Conservation (phyloP, 176 grass and related monocot species). For the sorghum (Sorghum bicolor) region DNA sequence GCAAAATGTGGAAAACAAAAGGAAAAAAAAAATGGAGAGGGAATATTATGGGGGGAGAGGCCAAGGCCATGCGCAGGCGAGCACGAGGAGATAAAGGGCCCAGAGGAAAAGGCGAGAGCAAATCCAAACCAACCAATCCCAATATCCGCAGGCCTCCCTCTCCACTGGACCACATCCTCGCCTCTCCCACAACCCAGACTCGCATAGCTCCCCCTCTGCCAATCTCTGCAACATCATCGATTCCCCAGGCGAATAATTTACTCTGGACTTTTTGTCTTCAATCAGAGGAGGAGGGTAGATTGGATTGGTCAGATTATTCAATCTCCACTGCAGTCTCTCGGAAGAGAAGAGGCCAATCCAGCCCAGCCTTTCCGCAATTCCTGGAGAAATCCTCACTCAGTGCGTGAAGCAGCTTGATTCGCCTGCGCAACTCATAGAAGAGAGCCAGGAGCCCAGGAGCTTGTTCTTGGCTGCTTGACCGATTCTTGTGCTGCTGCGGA, state of each 20-base stretch:
- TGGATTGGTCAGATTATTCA: constrained; percentile 27
- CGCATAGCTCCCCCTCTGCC: not conserved
- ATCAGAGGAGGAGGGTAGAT: not conserved
- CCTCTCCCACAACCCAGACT: constrained; percentile 5
- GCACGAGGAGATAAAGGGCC: constrained; percentile 44
- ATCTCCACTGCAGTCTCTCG: constrained; percentile 12
- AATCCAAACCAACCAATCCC: constrained; percentile 49
- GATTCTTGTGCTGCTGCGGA: constrained; percentile 11
- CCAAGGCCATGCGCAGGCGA: not conserved
- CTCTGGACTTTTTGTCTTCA: not conserved
- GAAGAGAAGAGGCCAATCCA: constrained; percentile 25
- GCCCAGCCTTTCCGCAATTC: constrained; percentile 26
- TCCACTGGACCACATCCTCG: constrained; percentile 39
- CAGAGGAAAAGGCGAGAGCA: constrained; percentile 40
- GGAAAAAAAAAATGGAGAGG: not conserved
- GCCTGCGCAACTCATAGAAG: constrained; percentile 11
- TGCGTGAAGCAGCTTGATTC: constrained; percentile 2
- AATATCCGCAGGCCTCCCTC: constrained; percentile 34
- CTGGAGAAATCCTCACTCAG: constrained; percentile 7
- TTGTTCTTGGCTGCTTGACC: constrained; percentile 7
- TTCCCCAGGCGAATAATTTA: not conserved
- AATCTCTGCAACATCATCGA: constrained; percentile 28
- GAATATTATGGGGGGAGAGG: constrained; percentile 41
- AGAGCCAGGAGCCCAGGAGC: not conserved
- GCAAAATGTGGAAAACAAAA: not conserved